These are phyloP conservation scores for Fusarium sacchari DNA, from an alignment of 2,329 filamentous ascomycete genomes.

Conservation along the genomic window DNA sequence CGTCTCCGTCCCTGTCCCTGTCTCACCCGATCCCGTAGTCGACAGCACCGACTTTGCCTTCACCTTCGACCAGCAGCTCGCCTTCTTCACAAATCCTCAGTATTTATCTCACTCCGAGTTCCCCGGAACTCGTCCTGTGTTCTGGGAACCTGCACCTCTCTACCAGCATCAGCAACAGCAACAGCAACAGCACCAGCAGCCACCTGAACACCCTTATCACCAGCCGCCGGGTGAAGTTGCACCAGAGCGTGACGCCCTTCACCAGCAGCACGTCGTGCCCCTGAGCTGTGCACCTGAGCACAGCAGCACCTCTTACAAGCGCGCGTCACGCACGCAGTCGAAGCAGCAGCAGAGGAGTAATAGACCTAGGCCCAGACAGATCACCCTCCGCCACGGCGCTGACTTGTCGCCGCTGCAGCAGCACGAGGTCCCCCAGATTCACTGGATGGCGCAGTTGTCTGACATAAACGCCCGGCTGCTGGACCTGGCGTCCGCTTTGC, in stretches of 20 bases:
- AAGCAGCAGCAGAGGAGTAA: conserved; percentile 28
- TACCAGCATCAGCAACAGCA: not conserved
- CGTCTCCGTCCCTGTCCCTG: conserved; percentile 38
- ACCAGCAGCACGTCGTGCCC: conserved; percentile 24
- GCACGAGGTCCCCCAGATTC: conserved; percentile 38
- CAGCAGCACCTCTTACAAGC: conserved; percentile 39
- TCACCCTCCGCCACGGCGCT: conserved; percentile 43
- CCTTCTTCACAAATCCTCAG: conserved; percentile 41
- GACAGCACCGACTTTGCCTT: conserved; percentile 50
- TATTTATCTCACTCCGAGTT: conserved; percentile 47
- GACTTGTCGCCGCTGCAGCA: conserved; percentile 32
- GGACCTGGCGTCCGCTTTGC: conserved; percentile 50
- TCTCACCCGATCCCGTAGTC: conserved; percentile 45
- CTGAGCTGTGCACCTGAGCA: conserved; percentile 40
- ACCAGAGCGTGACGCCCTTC: conserved; percentile 28
- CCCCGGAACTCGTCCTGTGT: conserved; percentile 26
- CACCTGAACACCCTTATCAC: conserved; percentile 11
- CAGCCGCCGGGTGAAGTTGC: conserved; percentile 18
- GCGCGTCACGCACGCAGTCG: conserved; percentile 32
- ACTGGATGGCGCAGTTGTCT: conserved; percentile 54
- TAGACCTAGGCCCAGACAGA: conserved; percentile 47
- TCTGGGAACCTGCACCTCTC: conserved; percentile 37
- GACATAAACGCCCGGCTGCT: conserved; percentile 52
- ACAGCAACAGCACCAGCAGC: not conserved
- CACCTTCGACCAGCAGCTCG: conserved; percentile 47